phyloP scores from a whole-genome alignment of 2,329 filamentous ascomycete species.

The Didymosphaeria variabile region DNA sequence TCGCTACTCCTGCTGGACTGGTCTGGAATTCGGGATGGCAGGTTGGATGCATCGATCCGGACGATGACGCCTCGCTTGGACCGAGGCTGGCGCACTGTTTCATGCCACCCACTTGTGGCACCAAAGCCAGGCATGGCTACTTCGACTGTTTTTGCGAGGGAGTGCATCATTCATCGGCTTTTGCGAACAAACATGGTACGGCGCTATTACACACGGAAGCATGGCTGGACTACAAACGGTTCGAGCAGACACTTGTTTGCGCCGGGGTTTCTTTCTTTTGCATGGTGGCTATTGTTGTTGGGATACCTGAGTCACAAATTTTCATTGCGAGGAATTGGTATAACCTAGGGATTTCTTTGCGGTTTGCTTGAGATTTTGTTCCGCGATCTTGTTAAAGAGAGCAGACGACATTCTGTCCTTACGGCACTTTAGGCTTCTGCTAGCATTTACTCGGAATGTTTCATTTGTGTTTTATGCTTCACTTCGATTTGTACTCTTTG shows the following conservation, averaged over 20 bases:
- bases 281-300: slow-evolving; percentile 35
- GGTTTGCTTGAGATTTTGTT: slow-evolving; percentile 35
- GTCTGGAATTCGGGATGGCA: slow-evolving; percentile 30
- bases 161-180: slow-evolving; percentile 32
- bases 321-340: slow-evolving; percentile 20
- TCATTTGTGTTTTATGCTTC: slow-evolving; percentile 26
- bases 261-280: slow-evolving; percentile 26
- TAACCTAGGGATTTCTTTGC: slow-evolving; percentile 18
- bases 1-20: slow-evolving; percentile 26
- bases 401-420: slow-evolving; percentile 44
- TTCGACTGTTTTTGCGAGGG: slow-evolving; percentile 32
- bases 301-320: slow-evolving; percentile 25
- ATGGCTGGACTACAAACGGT: slow-evolving; percentile 35
- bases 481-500: slow-evolving; percentile 21
- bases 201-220: slow-evolving; percentile 39
- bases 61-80: slow-evolving; percentile 21
- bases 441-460: slow-evolving; percentile 34
- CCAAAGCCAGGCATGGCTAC: slow-evolving; percentile 19
- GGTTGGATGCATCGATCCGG: slow-evolving; percentile 23
- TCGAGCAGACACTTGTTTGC: slow-evolving; percentile 29
- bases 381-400: slow-evolving; percentile 32
- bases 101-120: slow-evolving; percentile 21
- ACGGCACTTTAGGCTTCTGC: slow-evolving; percentile 33
- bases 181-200: slow-evolving; percentile 41
- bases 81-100: slow-evolving; percentile 17